Evolutionary conservation across 2,329 filamentous ascomycete genomes (phyloP).

Genomic region (Hansfordia pulvinata): DNA sequence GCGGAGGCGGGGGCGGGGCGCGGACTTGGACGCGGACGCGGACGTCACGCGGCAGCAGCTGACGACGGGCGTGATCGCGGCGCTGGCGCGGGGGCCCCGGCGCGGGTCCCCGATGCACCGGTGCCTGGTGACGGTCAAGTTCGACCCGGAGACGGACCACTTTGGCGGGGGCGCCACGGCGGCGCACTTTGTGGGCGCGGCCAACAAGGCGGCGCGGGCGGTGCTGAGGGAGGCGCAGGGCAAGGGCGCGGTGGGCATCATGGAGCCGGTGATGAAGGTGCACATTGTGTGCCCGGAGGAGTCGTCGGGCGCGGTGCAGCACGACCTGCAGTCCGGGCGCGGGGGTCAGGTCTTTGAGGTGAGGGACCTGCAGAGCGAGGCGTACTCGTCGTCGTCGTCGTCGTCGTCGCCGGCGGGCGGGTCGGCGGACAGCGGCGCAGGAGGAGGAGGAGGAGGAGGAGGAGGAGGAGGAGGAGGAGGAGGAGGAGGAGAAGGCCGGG

Average conservation of each 20-base stretch:
- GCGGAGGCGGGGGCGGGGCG: slow-evolving; percentile 27
- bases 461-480: too few relatives aligned
- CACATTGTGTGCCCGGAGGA: slow-evolving; percentile 76
- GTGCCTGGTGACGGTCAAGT: slow-evolving; percentile 54
- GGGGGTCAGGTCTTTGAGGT: slow-evolving; percentile 68
- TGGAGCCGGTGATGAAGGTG: slow-evolving; percentile 90
- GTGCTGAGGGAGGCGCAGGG: slow-evolving; percentile 52
- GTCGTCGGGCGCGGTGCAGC: slow-evolving; percentile 67
- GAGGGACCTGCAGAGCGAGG: slow-evolving; percentile 54
- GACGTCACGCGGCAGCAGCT: slow-evolving; percentile 45
- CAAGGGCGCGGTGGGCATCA: slow-evolving; percentile 45
- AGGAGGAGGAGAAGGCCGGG: slow-evolving; percentile 14
- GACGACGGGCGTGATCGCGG: slow-evolving; percentile 69
- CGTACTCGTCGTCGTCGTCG: slow-evolving; percentile 61
- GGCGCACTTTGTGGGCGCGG: slow-evolving; percentile 54
- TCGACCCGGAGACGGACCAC: slow-evolving; percentile 52
- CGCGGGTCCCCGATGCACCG: slow-evolving; percentile 70
- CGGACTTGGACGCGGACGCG: slow-evolving; percentile 30
- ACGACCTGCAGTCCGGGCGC: slow-evolving; percentile 62
- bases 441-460: too few relatives aligned
- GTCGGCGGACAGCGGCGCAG: slow-evolving; percentile 3
- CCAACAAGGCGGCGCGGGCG: slow-evolving; percentile 48
- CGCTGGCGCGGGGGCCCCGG: slow-evolving; percentile 71
- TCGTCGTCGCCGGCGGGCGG: slow-evolving; percentile 30
- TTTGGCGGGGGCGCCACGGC: slow-evolving; percentile 53